Conservation (phyloP, 441 rosid species). For the Melianthus villosus region DNA sequence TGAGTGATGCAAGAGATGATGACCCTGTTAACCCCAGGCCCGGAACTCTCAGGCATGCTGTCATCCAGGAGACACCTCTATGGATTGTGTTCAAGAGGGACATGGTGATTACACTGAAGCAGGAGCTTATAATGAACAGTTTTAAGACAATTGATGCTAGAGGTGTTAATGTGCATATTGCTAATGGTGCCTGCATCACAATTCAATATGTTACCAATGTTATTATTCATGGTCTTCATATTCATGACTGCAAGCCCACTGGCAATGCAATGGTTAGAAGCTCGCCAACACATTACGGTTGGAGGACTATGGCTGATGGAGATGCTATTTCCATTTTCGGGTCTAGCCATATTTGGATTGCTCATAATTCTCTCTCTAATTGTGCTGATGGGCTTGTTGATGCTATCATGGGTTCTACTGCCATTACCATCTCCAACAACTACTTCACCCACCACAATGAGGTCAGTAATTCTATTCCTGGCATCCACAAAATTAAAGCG, state of each 20-base stretch:
- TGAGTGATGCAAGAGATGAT: conserved; percentile 29
- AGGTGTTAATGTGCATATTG: conserved; percentile 44
- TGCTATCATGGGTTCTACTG: conserved; percentile 46
- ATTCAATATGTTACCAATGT: conserved; percentile 43
- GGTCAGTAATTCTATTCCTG: conserved; percentile 7
- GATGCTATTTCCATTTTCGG: conserved; percentile 36
- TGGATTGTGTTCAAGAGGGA: conserved; percentile 55
- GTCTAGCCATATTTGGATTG: conserved; percentile 34
- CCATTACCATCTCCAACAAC: conserved; percentile 50
- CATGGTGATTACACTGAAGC: conserved; percentile 45
- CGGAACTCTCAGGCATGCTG: conserved; percentile 51
- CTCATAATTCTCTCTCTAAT: conserved; percentile 42
- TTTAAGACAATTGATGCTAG: conserved; percentile 62
- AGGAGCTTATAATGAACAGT: conserved; percentile 55
- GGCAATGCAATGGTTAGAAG: conserved; percentile 60
- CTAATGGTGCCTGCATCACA: conserved; percentile 47
- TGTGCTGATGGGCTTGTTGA: conserved; percentile 50
- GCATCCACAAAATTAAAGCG: neutral
- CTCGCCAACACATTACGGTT: conserved; percentile 53
- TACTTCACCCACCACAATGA: conserved; percentile 48
- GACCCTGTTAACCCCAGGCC: conserved; percentile 42
- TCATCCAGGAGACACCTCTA: conserved; percentile 42
- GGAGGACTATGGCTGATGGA: conserved; percentile 56
- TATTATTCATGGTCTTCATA: conserved; percentile 39
- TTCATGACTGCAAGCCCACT: conserved; percentile 41